These are phyloP conservation scores for Euphrasia arctica DNA, from an alignment of 305 asterid species.

Conservation along the genomic window DNA sequence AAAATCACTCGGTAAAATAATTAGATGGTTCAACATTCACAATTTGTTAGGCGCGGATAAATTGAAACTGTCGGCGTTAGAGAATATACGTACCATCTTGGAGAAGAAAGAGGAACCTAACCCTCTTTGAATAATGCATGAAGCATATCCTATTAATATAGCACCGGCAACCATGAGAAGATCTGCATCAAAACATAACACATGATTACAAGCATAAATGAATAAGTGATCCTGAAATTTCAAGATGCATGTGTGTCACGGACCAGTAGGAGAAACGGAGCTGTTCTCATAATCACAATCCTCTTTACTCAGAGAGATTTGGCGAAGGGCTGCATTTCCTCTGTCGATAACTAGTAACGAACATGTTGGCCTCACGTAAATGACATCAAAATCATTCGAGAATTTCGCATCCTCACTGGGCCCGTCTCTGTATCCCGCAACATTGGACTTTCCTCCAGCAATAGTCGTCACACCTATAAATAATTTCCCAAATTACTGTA, in stretches of 20 bases:
- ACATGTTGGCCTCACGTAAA: constrained; percentile 79
- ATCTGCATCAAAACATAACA: constrained; percentile 52
- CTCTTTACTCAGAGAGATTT: constrained; percentile 78
- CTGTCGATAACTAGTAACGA: constrained; percentile 83
- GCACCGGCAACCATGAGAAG: constrained; percentile 89
- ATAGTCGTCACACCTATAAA: constrained; percentile 91
- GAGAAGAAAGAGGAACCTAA: constrained; percentile 65
- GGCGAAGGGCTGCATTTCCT: constrained; percentile 98
- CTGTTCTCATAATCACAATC: constrained; percentile 72
- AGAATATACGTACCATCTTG: constrained; percentile 49
- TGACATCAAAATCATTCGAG: constrained; percentile 85
- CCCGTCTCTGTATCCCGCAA: constrained; percentile 93
- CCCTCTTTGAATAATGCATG: constrained; percentile 82
- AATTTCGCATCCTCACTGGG: constrained; percentile 98
- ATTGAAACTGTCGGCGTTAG: constrained; percentile 4
- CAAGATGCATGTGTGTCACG: neutral
- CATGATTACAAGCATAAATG: neutral
- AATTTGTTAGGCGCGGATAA: neutral
- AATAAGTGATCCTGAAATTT: too few species aligned
- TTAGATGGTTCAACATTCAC: too few species aligned
- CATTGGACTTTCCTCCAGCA: constrained; percentile 97
- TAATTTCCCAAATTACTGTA: neutral
- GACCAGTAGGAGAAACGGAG: constrained; percentile 70
- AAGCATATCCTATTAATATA: constrained; percentile 61
- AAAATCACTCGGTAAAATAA: too few species aligned